Conservation (phyloP, 1,139 yeast species). For the Kluyveromyces sp. region DNA sequence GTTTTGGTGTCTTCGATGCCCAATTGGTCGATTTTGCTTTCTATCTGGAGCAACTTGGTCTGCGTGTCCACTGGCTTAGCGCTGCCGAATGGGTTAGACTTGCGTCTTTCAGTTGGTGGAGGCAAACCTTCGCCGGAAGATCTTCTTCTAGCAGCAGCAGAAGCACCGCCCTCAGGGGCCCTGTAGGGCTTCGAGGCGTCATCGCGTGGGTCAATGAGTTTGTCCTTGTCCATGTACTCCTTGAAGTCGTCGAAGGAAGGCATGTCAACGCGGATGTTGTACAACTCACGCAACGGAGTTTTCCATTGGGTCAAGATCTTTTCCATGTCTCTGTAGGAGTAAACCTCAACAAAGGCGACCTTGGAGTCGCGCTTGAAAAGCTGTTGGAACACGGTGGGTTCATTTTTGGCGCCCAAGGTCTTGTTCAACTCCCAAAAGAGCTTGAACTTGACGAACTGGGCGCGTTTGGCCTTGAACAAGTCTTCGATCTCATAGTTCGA, state of each 20-base stretch:
- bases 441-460: conserved; percentile 32
- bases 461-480: conserved; percentile 32
- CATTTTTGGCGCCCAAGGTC: conserved; percentile 22
- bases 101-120: conserved; percentile 30
- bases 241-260: conserved; percentile 28
- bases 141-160: conserved; percentile 1
- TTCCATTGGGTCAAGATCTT: conserved; percentile 31
- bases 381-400: conserved; percentile 24
- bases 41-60: conserved; percentile 40
- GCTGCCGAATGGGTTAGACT: conserved; percentile 43
- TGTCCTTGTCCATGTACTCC: conserved; percentile 23
- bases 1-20: conserved; percentile 49
- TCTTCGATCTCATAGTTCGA: conserved; percentile 31
- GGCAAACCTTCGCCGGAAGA: conserved; percentile 5
- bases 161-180: neutral
- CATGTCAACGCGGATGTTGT: conserved; percentile 20
- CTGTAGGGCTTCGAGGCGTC: conserved; percentile 23
- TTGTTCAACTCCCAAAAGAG: conserved; percentile 35
- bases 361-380: conserved; percentile 34
- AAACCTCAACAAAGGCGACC: conserved; percentile 57
- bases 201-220: conserved; percentile 18
- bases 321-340: conserved; percentile 39
- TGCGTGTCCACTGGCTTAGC: conserved; percentile 49
- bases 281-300: conserved; percentile 23
- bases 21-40: conserved; percentile 40